A percentile compares a stretch with the other conserved stretches of the same genome.
Conservation (phyloP, 208 protist species). For the Naegleria fowleri region DNA sequence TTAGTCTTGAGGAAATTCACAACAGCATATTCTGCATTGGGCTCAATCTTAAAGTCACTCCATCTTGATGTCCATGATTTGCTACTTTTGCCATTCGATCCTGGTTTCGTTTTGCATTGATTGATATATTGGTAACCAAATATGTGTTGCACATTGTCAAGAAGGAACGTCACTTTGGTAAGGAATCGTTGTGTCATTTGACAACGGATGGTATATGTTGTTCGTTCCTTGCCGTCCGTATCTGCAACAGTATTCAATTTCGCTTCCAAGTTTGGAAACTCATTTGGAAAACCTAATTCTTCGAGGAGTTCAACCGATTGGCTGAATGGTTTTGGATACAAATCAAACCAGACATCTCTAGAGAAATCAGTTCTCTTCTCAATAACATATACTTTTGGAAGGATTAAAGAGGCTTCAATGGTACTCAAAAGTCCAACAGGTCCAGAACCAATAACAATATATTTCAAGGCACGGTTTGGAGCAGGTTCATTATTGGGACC, state of each 20-base stretch:
- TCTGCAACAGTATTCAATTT: not conserved
- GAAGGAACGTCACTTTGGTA: not conserved
- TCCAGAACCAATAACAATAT: not conserved
- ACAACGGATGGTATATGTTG: not conserved
- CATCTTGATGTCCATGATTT: not conserved
- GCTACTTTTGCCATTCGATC: not conserved
- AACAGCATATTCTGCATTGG: not conserved
- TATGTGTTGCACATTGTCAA: not conserved
- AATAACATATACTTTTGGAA: not conserved
- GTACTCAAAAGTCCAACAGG: conserved; percentile 3
- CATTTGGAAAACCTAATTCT: not conserved
- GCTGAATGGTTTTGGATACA: not conserved
- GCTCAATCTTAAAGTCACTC: not conserved
- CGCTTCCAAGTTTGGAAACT: not conserved
- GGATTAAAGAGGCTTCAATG: not conserved
- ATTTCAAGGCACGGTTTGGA: not conserved
- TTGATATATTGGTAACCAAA: not conserved
- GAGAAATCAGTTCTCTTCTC: not conserved
- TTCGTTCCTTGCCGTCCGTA: not conserved
- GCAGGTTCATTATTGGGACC: not conserved
- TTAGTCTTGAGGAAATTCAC: not conserved
- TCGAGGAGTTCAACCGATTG: not conserved
- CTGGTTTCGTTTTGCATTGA: not conserved
- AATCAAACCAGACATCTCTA: conserved; percentile 20
- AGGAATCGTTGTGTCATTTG: not conserved